A percentile compares a stretch with the other conserved stretches of the same genome.
These are phyloP conservation scores for Verticillium dahliae DNA, from an alignment of 2,329 filamentous ascomycete genomes.

Conservation along the genomic window DNA sequence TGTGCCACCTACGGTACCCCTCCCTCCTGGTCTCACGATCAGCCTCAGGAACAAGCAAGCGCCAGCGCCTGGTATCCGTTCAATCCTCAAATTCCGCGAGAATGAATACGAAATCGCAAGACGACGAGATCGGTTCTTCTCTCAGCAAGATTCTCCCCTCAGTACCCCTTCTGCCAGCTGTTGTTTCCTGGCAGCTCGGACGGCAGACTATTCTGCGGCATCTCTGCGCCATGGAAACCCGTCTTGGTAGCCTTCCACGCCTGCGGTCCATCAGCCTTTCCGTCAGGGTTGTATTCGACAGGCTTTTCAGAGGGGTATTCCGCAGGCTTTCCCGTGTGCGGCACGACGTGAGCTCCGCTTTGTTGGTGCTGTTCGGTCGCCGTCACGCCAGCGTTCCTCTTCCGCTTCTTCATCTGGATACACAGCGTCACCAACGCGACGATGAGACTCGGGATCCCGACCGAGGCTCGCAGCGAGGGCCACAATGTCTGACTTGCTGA, in stretches of 20 bases:
- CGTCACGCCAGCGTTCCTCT: conserved; percentile 1
- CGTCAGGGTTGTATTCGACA: not conserved
- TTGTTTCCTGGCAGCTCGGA: not conserved
- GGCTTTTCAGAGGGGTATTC: not conserved
- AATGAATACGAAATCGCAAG: too few species aligned
- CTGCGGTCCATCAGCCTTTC: not conserved
- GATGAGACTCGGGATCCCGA: conserved; percentile 25
- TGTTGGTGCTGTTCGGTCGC: not conserved
- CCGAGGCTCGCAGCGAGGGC: conserved; percentile 18
- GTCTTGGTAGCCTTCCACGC: not conserved
- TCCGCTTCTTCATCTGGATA: conserved; percentile 13
- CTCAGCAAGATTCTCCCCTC: too few species aligned
- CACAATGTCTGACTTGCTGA: conserved; percentile 17
- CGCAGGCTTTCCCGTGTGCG: not conserved
- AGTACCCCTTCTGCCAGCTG: not conserved
- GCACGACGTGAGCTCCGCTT: not conserved
- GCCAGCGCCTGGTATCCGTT: too few species aligned
- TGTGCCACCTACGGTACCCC: too few species aligned
- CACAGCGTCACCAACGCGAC: conserved; percentile 18
- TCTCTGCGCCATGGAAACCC: not conserved
- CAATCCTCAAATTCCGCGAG: too few species aligned
- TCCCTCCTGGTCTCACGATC: too few species aligned
- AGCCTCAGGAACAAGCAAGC: too few species aligned
- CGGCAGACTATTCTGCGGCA: not conserved
- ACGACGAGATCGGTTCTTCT: too few species aligned